These are phyloP conservation scores for Periconia digitata DNA, from an alignment of 2,329 filamentous ascomycete genomes.

Conservation along the genomic window DNA sequence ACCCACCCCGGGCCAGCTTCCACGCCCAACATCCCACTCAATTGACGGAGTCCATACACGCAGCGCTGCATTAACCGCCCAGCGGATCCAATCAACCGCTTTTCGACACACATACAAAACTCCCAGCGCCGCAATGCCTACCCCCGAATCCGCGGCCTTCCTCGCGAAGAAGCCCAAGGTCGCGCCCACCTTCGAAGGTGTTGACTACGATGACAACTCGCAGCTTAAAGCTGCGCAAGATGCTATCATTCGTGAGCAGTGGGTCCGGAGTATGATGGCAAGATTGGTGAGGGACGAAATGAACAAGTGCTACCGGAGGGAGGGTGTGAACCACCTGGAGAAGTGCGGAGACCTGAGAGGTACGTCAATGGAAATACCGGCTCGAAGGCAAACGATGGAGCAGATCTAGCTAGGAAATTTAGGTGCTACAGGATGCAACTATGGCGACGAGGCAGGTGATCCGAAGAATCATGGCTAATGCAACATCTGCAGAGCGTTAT, in stretches of 20 bases:
- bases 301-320: constrained; percentile 80
- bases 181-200: constrained; percentile 79
- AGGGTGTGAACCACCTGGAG: constrained; percentile 86
- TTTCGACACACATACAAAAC: constrained; percentile 2
- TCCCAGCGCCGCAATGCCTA: constrained; percentile 64
- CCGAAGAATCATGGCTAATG: constrained; percentile 22
- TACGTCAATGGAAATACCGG: constrained; percentile 51
- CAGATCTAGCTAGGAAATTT: neutral
- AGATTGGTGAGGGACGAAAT: constrained; percentile 79
- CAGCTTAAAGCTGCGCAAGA: constrained; percentile 82
- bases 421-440: neutral
- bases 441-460: neutral
- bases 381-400: neutral
- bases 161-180: constrained; percentile 82
- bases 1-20: constrained; percentile 6
- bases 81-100: neutral
- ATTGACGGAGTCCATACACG: constrained; percentile 2
- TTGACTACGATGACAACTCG: constrained; percentile 82
- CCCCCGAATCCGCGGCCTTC: constrained; percentile 79
- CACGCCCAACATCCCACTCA: constrained; percentile 3
- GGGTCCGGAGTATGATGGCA: constrained; percentile 89
- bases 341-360: constrained; percentile 82
- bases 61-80: neutral
- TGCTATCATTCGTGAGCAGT: constrained; percentile 80
- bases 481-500: constrained; percentile 65